Evolutionary conservation across 2,329 filamentous ascomycete species (phyloP).

Genomic region (Seiridium cupressi): DNA sequence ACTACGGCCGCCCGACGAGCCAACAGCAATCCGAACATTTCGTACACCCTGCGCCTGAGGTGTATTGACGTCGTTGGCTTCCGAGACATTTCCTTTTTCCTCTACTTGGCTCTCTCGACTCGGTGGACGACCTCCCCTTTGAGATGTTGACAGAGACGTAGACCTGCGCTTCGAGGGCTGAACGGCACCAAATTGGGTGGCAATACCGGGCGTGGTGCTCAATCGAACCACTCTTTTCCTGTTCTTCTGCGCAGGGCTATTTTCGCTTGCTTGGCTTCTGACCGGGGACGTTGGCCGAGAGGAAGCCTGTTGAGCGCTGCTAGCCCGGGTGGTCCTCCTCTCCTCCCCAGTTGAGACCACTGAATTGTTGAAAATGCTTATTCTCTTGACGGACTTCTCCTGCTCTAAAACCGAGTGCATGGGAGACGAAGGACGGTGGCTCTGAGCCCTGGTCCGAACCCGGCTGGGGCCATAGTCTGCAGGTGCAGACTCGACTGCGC

Average conservation of each 20-base stretch:
- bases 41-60: conserved; percentile 46
- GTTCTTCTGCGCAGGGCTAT: conserved; percentile 45
- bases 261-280: conserved; percentile 37
- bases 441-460: conserved; percentile 45
- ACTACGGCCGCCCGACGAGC: conserved; percentile 45
- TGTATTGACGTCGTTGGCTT: conserved; percentile 48
- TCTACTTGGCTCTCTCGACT: conserved; percentile 41
- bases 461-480: conserved; percentile 28
- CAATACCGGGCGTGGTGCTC: conserved; percentile 43
- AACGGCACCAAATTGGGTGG: conserved; percentile 15
- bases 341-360: conserved; percentile 41
- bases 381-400: conserved; percentile 37
- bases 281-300: conserved; percentile 39
- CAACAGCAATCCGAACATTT: conserved; percentile 53
- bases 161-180: conserved; percentile 45
- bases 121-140: conserved; percentile 33
- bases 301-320: conserved; percentile 44
- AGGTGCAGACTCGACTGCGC: conserved; percentile 46
- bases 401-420: conserved; percentile 15
- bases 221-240: conserved; percentile 57
- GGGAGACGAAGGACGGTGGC: conserved; percentile 41
- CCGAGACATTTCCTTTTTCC: conserved; percentile 32
- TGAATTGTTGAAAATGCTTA: conserved; percentile 47
- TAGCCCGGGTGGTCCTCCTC: conserved; percentile 44
- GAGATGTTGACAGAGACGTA: conserved; percentile 43